Base-by-base conservation (phyloP, 2,329 filamentous ascomycete species). In the Ceratocystis ficicola region DNA sequence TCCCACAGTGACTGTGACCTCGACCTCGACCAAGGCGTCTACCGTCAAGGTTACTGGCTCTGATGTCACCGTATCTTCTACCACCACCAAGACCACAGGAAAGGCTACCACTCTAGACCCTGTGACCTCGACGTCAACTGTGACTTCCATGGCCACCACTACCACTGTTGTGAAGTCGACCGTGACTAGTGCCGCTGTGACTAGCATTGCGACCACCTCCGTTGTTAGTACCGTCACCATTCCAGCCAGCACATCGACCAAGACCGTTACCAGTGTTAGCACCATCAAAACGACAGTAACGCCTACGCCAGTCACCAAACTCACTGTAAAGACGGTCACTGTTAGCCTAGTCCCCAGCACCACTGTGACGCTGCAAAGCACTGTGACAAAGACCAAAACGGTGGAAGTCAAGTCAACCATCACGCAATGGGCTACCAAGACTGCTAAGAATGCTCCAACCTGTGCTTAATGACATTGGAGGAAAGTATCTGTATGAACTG, bases 371-470 rank as follows among this genome's bases (percentile, higher is more conserved):
- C 22, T 50, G 4, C 44, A 63, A 44, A 63, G 61, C 61, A 63
- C 61, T 15, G 61, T 63, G 44, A 63, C 61, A 12, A 63, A 63
- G 44, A 63, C 61, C 12, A 30, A 30, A 25, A 63, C 61, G 41
- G 61, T 28, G 6, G 44, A 63, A 44, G 25, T 20, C 41, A 44
- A 28, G 17, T 28, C 22, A 10, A 63, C 61, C 12, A 3, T 25
- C 12, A 63, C 61, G 41, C 15, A 32, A 25, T 32, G 22, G 41
- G 61, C 25, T 4, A 63, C 61, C 44, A 63, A 63, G 61, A 63
- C 61, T 10, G 61, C 61, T 22, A 63, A 63, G 41, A 63, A 63
- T 44, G 61, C 44, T 22, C 61, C 61, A 44, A 63, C 61, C 8
- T 63, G 61, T 22, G 44, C 44, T 63, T 63, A 25, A 63, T 41